Evolutionary conservation across 225 moss, liverwort and hornwort genomes (phyloP).

Genomic region (Marchantia polymorpha): DNA sequence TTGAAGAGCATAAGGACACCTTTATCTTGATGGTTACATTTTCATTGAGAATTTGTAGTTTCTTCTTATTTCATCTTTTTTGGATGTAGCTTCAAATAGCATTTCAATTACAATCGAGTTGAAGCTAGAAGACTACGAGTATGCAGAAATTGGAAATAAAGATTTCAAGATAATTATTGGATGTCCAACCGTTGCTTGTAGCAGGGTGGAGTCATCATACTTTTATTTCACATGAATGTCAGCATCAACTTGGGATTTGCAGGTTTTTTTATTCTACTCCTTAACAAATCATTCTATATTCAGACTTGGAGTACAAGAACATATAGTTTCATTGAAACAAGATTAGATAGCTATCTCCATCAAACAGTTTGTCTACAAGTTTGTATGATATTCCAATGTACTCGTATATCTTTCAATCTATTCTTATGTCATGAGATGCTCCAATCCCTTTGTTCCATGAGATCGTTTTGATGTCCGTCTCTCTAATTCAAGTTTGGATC

Average conservation of each 20-base stretch:
- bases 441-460: slow-evolving; percentile 26
- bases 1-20: slow-evolving; percentile 30
- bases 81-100: slow-evolving; percentile 5
- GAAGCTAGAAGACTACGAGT: slow-evolving; percentile 18
- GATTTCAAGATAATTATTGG: not conserved
- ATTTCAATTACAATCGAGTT: slow-evolving; percentile 22
- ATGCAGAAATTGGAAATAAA: slow-evolving; percentile 13
- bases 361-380: slow-evolving; percentile 11
- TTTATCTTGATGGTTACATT: not conserved
- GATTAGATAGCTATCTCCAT: slow-evolving; percentile 24
- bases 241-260: slow-evolving; percentile 5
- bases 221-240: slow-evolving; percentile 6
- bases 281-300: slow-evolving; percentile 12
- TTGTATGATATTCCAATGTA: slow-evolving; percentile 20
- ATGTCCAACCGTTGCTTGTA: not conserved
- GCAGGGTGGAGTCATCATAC: not conserved
- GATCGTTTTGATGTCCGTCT: slow-evolving; percentile 30
- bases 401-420: not conserved
- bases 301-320: slow-evolving; percentile 23
- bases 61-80: not conserved
- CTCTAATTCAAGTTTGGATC: slow-evolving; percentile 27
- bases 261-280: slow-evolving; percentile 34
- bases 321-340: slow-evolving; percentile 9
- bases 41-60: slow-evolving; percentile 6
- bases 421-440: slow-evolving; percentile 16